Evolutionary conservation across 2,329 filamentous ascomycete species (phyloP).

Genomic region (Drechslera avenae): DNA sequence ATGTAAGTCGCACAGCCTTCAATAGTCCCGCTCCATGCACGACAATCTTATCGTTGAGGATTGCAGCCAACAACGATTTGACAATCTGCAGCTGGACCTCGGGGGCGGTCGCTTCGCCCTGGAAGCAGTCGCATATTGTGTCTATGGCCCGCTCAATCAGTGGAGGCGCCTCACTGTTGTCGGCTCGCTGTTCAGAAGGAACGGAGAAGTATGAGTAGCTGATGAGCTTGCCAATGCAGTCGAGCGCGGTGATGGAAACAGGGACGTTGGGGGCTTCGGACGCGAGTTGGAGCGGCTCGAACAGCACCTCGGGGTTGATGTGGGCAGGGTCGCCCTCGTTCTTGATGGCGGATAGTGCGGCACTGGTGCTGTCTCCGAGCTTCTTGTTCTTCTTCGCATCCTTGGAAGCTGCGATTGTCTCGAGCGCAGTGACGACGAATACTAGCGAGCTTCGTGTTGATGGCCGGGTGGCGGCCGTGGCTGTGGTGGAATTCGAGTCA

Average conservation of each 20-base stretch:
- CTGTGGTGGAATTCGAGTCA: slow-evolving; percentile 63
- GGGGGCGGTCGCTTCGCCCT: slow-evolving; percentile 88
- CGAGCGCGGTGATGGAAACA: slow-evolving; percentile 86
- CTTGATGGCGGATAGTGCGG: slow-evolving; percentile 84
- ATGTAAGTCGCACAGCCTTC: slow-evolving; percentile 96
- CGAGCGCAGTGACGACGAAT: slow-evolving; percentile 91
- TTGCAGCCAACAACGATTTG: slow-evolving; percentile 92
- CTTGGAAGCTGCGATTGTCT: slow-evolving; percentile 88
- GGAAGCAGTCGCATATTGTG: slow-evolving; percentile 98
- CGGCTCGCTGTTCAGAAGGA: slow-evolving; percentile 54
- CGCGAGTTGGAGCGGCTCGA: slow-evolving; percentile 86
- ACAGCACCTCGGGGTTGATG: slow-evolving; percentile 89
- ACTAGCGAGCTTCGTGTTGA: slow-evolving; percentile 89
- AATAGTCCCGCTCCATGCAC: slow-evolving; percentile 94
- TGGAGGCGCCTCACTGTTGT: slow-evolving; percentile 59
- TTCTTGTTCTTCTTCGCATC: slow-evolving; percentile 88
- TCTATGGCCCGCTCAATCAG: slow-evolving; percentile 98
- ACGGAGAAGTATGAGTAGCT: slow-evolving; percentile 98
- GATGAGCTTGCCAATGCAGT: slow-evolving; percentile 98
- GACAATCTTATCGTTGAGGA: slow-evolving; percentile 97
- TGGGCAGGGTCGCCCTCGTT: slow-evolving; percentile 74
- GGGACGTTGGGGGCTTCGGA: slow-evolving; percentile 84
- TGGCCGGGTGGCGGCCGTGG: slow-evolving; percentile 57
- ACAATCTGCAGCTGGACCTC: slow-evolving; percentile 98
- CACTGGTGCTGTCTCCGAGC: slow-evolving; percentile 78